Evolutionary conservation across 2,329 filamentous ascomycete genomes (phyloP).

Genomic region (Graphiopsis chlorocephala): DNA sequence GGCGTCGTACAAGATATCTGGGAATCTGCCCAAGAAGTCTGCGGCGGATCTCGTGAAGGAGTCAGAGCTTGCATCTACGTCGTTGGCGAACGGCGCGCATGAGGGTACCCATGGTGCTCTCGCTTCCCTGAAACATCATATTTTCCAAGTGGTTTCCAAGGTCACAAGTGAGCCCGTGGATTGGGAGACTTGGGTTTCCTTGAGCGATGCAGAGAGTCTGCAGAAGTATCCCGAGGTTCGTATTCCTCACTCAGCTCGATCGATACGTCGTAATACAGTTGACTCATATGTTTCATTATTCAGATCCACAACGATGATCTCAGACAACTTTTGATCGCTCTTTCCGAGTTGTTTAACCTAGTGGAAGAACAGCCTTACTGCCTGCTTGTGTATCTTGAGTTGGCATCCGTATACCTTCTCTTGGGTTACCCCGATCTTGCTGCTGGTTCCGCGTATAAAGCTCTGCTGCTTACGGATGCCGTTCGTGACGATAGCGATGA

Average conservation of each 20-base stretch:
- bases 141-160: conserved; percentile 13
- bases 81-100: not conserved
- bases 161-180: conserved; percentile 11
- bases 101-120: not conserved
- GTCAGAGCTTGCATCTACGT: not conserved
- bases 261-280: not conserved
- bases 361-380: conserved; percentile 19
- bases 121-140: conserved; percentile 10
- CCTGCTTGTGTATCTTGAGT: conserved; percentile 42
- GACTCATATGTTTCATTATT: not conserved
- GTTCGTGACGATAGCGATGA: conserved; percentile 75
- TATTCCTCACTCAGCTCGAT: not conserved
- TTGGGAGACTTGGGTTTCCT: conserved; percentile 10
- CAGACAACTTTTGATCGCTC: conserved; percentile 7
- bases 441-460: conserved; percentile 84
- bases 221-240: conserved; percentile 11
- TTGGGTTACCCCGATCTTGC: conserved; percentile 88
- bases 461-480: conserved; percentile 82
- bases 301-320: conserved; percentile 11
- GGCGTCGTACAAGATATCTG: conserved; percentile 28
- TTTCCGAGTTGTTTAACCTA: conserved; percentile 7
- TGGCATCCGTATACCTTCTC: conserved; percentile 67
- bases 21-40: conserved; percentile 11
- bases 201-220: conserved; percentile 7
- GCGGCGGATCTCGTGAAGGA: not conserved